Percentiles rank a stretch among this genome's conserved stretches.
phyloP scores from a whole-genome alignment of 768 basidiomycete genomes.

The Boletus rufocinnamomeus region DNA sequence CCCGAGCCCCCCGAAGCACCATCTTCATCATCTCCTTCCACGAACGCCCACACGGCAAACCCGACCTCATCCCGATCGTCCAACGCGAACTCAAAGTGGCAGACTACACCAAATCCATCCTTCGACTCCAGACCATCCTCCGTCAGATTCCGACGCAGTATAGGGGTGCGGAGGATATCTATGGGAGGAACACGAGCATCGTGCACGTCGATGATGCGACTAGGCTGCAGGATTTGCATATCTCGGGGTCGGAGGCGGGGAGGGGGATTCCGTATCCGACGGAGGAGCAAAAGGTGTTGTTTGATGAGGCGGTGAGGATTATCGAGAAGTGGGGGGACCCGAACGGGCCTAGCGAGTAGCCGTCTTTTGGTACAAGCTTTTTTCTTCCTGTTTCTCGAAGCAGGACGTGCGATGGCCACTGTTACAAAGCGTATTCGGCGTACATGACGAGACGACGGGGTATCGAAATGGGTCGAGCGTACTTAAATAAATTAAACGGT shows the following conservation, averaged over 20 bases:
- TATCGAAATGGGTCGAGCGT: not conserved
- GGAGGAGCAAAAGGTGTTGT: conserved; percentile 64
- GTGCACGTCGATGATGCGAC: conserved; percentile 42
- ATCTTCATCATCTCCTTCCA: conserved; percentile 49
- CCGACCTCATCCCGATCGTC: conserved; percentile 39
- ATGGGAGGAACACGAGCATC: conserved; percentile 68
- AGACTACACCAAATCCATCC: conserved; percentile 8
- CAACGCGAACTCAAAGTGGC: conserved; percentile 41
- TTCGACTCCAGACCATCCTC: conserved; percentile 59
- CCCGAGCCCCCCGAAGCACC: conserved; percentile 37
- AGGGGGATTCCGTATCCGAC: conserved; percentile 49
- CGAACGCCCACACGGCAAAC: conserved; percentile 50
- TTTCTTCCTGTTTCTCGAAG: not conserved
- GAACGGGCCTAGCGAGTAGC: not conserved
- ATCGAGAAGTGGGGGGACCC: conserved; percentile 47
- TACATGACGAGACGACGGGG: too few species aligned
- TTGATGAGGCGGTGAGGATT: conserved; percentile 69
- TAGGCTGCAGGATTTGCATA: not conserved
- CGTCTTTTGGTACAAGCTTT: not conserved
- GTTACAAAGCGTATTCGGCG: too few species aligned
- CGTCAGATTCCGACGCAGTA: conserved; percentile 39
- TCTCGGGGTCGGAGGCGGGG: conserved; percentile 57
- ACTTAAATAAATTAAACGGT: not conserved
- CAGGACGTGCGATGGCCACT: too few species aligned
- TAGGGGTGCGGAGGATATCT: conserved; percentile 70